phyloP scores from a whole-genome alignment of 2,329 filamentous ascomycete genomes.

The Tolypocladium guangdongense region DNA sequence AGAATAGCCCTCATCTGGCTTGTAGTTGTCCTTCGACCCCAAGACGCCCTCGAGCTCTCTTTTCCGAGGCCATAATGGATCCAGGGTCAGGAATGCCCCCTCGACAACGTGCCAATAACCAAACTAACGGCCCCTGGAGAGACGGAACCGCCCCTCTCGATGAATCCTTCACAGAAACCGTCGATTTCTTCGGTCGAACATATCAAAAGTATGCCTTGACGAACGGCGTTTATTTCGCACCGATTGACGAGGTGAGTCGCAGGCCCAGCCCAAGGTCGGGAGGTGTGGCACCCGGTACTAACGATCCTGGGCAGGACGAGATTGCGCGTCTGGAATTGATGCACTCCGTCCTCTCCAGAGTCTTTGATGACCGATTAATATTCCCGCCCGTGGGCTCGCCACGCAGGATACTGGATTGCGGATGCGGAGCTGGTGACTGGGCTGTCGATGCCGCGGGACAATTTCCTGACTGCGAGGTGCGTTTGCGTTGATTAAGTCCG shows the following conservation, averaged over 20 bases:
- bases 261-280: background rate
- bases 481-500: constrained; percentile 7
- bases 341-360: constrained; percentile 48
- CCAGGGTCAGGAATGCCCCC: constrained; percentile 17
- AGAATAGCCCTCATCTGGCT: background rate
- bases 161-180: constrained; percentile 45
- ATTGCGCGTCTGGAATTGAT: constrained; percentile 52
- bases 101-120: background rate
- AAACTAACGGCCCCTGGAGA: constrained; percentile 23
- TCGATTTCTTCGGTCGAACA: constrained; percentile 49
- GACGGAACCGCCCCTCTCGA: constrained; percentile 44
- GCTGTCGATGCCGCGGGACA: constrained; percentile 55
- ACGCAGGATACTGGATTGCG: constrained; percentile 57
- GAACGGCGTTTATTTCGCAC: constrained; percentile 54
- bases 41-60: background rate
- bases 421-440: constrained; percentile 62
- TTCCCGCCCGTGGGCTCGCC: constrained; percentile 54
- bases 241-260: constrained; percentile 55
- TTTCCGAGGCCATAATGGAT: constrained; percentile 12
- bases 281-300: background rate
- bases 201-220: constrained; percentile 59
- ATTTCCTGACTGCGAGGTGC: constrained; percentile 54
- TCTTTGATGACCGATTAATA: constrained; percentile 58
- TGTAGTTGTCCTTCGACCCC: background rate
- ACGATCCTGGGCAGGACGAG: constrained; percentile 45